Evolutionary conservation across 257 asterid species (phyloP), one percentile per base, ranked within the genome.

Genomic region (Jacaranda mimosifolia): DNA sequence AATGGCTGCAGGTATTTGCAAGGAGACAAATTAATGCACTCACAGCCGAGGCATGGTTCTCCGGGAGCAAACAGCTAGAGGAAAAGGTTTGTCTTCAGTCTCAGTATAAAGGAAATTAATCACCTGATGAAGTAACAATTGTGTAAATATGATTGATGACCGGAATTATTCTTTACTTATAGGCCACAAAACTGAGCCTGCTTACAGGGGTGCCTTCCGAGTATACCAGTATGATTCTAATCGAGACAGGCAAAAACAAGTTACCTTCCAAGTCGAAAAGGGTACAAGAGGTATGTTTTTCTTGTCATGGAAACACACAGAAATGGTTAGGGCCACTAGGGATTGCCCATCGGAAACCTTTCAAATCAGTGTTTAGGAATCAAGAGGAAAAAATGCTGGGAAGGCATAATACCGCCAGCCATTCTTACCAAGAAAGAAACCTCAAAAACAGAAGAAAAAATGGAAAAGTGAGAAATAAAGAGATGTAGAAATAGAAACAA

Each of bases 41-140:
- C 38, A 94, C 99, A 9, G 89, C 92, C 55, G 70, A 75, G 13
- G 97, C 94, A 45, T 94, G 99, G 99, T 84, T 86, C 58, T 82
- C 91, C 0, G 97, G 85, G 60, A 89, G 81, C 87, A 92, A 89
- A 82, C 87, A 87, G 51, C 73, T 83, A 9, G 91, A 91, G 85
- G 94, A 86, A 79, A 91, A 84, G 97, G 99, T 92, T 46, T 73
- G 85, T 72, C 58, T 3, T 19, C 65, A 36, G 14, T 76, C 73
- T 76, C 70, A 53, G 21, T 55, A n/a, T 42, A 17, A 51, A 15
- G 59, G 68, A 55, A 56, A 14, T 53, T 18, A 26, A 67, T 26
- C 32, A 26, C 32, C 32, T 55, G 38, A 19, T 3, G 57, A 40
- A 18, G 56, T 55, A 75, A 75, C 74, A 53, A 9, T 1, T 8